Evolutionary conservation across 768 basidiomycete species (phyloP), one percentile per base, ranked within the genome.

Genomic region (Tricholoma furcatifolium): DNA sequence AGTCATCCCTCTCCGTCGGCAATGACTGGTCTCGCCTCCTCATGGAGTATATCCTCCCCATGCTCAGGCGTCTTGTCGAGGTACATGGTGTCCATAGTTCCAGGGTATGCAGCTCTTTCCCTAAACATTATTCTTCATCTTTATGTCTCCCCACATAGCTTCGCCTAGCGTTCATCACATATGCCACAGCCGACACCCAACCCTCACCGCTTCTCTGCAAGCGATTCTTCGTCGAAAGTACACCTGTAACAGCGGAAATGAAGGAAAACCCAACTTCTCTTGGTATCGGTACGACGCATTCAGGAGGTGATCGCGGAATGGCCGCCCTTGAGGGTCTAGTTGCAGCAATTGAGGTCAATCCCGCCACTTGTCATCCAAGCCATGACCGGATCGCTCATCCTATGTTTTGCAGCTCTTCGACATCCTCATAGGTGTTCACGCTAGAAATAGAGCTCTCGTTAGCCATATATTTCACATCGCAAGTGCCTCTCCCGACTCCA

Each of bases 301-400:
- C 75, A 7, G 78, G 78, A 6, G 75, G 74, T 1, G 65, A 65
- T 24, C 65, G 62, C 51, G 87, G 87, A 1, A 77, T 88, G 78
- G 84, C 85, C 23, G 83, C 84, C 4, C 68, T 91, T 6, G 88
- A 91, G 53, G 88, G 84, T 7, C 65, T 88, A 11, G 83, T 86
- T 12, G 83, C 87, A 15, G 83, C 82, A 30, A 67, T 89, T 20
- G 87, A 90, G 75, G 87, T 88, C 48, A 49, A 70, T 60, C 39
- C 18, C 24, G 4, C 36, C 38, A 17, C 3, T 35, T 17, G 2
- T 17, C 20, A 9, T 49, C 23, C 34, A 12, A 2, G 23, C 0
- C 8, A 18, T 35, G 4, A 41, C 32, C 39, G 18, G 6, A 32
- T 39, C 34, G 7, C 23, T 51, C 36, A 43, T 15, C 15, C 7